Conservation (phyloP, 441 rosid species). For the Flueggea neowawraea region DNA sequence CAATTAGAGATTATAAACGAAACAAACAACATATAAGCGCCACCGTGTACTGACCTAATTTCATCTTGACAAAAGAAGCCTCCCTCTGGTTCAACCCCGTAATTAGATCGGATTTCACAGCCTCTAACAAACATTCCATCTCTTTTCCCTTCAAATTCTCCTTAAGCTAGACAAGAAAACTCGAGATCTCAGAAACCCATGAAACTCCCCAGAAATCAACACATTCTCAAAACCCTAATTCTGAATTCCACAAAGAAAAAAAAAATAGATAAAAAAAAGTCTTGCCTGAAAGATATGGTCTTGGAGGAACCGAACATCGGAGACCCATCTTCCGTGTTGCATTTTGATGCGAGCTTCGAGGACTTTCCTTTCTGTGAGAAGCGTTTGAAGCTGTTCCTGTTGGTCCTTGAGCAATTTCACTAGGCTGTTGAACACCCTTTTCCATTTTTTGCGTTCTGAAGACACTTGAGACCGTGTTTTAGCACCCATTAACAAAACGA, state of each 20-base stretch:
- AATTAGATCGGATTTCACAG: slow-evolving; percentile 52
- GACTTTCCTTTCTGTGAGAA: slow-evolving; percentile 53
- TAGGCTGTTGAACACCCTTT: slow-evolving; percentile 42
- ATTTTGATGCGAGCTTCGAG: slow-evolving; percentile 54
- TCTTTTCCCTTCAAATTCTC: slow-evolving; percentile 38
- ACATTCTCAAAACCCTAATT: slow-evolving; percentile 36
- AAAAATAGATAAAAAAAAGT: slow-evolving; percentile 4
- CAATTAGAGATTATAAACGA: too few species aligned
- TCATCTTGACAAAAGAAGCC: slow-evolving; percentile 40
- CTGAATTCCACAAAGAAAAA: slow-evolving; percentile 3
- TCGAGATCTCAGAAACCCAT: not conserved
- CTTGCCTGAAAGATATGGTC: slow-evolving; percentile 52
- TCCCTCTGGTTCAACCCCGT: slow-evolving; percentile 55
- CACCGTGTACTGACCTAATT: slow-evolving; percentile 41
- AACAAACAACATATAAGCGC: not conserved
- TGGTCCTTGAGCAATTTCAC: slow-evolving; percentile 51
- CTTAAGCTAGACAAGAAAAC: slow-evolving; percentile 34
- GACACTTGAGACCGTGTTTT: slow-evolving; percentile 22
- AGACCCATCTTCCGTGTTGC: slow-evolving; percentile 41
- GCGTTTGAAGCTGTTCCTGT: slow-evolving; percentile 57
- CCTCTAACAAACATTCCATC: slow-evolving; percentile 38
- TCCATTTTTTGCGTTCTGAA: slow-evolving; percentile 58
- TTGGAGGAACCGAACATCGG: slow-evolving; percentile 41
- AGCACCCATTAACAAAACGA: slow-evolving; percentile 24
- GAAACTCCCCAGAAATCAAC: slow-evolving; percentile 9